A percentile compares a stretch with the other conserved stretches of the same genome.
Evolutionary conservation across 345 rosid species (phyloP).

Genomic region (Citrus glauca): DNA sequence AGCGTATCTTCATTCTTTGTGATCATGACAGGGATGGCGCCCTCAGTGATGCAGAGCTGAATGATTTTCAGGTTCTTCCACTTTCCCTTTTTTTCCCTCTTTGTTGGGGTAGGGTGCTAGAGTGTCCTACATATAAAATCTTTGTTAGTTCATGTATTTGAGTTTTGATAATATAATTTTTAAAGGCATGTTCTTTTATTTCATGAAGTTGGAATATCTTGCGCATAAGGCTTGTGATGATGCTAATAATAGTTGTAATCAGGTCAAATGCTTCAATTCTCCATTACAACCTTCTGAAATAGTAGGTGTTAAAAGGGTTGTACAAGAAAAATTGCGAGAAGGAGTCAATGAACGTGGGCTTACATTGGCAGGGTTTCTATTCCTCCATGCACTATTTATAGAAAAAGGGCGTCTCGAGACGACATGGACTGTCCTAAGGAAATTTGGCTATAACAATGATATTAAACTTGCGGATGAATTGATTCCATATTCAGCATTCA

Average conservation of each 20-base stretch:
- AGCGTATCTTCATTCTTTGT: slow-evolving; percentile 72
- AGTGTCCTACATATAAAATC: neutral
- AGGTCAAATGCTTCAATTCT: slow-evolving; percentile 98
- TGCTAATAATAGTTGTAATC: slow-evolving; percentile 32
- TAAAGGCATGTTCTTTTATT: neutral
- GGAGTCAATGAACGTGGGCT: slow-evolving; percentile 95
- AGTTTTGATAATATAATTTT: neutral
- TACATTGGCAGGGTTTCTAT: slow-evolving; percentile 91
- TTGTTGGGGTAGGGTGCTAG: neutral
- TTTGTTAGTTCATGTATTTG: neutral
- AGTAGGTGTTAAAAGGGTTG: slow-evolving; percentile 88
- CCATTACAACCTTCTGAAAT: slow-evolving; percentile 97
- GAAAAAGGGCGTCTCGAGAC: slow-evolving; percentile 99
- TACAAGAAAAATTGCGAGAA: slow-evolving; percentile 85
- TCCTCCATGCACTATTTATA: slow-evolving; percentile 93
- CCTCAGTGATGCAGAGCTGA: slow-evolving; percentile 65
- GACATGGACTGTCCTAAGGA: slow-evolving; percentile 19
- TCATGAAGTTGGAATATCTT: neutral
- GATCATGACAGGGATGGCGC: slow-evolving; percentile 68
- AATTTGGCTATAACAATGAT: too few relatives aligned
- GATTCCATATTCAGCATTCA: too few relatives aligned
- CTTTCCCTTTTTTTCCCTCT: neutral
- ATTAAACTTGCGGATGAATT: too few relatives aligned
- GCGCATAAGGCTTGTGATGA: slow-evolving; percentile 8
- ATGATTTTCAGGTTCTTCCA: slow-evolving; percentile 61